Evolutionary conservation across 257 asterid genomes (phyloP).

Genomic region (Osmanthus fragrans): DNA sequence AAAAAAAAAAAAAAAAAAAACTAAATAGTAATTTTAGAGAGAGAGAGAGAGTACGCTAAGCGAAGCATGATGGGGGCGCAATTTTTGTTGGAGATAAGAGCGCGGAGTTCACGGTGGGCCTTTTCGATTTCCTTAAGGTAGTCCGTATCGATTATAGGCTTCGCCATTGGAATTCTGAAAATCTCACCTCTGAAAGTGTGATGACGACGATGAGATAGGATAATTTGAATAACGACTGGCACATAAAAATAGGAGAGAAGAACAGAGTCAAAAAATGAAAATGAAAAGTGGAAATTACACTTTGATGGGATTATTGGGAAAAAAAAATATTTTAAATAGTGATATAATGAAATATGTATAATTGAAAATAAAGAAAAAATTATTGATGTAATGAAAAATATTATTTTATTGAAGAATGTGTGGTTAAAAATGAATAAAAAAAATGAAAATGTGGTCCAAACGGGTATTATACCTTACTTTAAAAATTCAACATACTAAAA

Average conservation of each 20-base stretch:
- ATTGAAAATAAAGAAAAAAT: too few relatives aligned
- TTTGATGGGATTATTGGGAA: too few relatives aligned
- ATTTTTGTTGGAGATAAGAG: constrained; percentile 75
- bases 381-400: too few relatives aligned
- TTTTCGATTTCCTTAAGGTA: constrained; percentile 76
- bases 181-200: background rate
- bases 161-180: constrained; percentile 61
- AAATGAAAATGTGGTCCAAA: background rate
- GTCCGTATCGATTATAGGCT: constrained; percentile 64
- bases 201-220: background rate
- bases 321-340: too few relatives aligned
- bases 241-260: background rate
- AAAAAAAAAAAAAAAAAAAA: background rate
- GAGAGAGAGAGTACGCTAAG: constrained; percentile 62
- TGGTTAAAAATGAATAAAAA: too few relatives aligned
- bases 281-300: too few relatives aligned
- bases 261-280: background rate
- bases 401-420: too few relatives aligned
- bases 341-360: too few relatives aligned
- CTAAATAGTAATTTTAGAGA: background rate
- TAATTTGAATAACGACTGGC: background rate
- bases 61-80: constrained; percentile 99
- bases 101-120: constrained; percentile 92
- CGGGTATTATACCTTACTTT: too few relatives aligned
- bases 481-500: too few relatives aligned